Evolutionary conservation across 2,329 filamentous ascomycete species (phyloP).

Genomic region (Fusarium secorum): DNA sequence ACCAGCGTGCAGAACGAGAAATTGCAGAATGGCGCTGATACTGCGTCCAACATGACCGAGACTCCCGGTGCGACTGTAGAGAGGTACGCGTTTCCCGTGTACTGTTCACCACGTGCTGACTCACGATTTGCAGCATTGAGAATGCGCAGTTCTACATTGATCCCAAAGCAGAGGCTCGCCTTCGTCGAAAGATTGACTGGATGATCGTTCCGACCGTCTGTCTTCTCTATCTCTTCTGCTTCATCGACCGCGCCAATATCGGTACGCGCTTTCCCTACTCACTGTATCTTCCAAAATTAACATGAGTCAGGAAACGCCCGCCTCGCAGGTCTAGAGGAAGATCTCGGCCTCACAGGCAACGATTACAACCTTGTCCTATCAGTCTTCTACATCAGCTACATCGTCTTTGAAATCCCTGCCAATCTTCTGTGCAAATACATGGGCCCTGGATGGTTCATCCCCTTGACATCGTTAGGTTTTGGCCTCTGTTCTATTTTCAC

Average conservation of each 20-base stretch:
- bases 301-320: conserved; percentile 23
- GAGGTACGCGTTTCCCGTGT: background rate
- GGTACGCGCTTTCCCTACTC: background rate
- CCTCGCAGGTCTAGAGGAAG: conserved; percentile 26
- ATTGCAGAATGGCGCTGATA: conserved; percentile 4
- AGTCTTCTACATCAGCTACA: conserved; percentile 71
- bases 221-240: conserved; percentile 68
- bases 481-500: conserved; percentile 67
- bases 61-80: background rate
- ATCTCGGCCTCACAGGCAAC: conserved; percentile 51
- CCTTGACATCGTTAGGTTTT: conserved; percentile 63
- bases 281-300: background rate
- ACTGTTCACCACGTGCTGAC: background rate
- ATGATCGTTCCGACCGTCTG: conserved; percentile 23
- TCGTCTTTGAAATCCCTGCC: conserved; percentile 69
- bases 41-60: conserved; percentile 1
- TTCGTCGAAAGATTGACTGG: conserved; percentile 21
- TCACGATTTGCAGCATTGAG: background rate
- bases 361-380: conserved; percentile 70
- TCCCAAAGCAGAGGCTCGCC: conserved; percentile 10
- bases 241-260: conserved; percentile 63
- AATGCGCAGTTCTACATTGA: conserved; percentile 8
- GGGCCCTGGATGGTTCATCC: conserved; percentile 72
- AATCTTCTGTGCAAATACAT: conserved; percentile 70
- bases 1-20: conserved; percentile 2